Conservation (phyloP, 257 asterid genomes). For the Forsythia viridissima region DNA sequence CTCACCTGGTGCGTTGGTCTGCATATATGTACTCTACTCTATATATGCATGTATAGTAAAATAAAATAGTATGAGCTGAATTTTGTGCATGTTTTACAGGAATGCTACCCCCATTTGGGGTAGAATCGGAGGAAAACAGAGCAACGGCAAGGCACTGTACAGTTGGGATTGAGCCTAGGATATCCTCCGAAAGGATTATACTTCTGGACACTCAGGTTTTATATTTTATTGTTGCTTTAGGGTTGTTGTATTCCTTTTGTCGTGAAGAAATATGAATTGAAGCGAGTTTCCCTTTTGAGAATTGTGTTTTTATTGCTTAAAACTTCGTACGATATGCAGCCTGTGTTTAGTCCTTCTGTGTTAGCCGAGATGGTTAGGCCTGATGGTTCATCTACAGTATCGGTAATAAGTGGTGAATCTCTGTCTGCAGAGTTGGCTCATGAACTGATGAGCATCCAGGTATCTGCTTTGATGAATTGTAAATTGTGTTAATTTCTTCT, state of each 20-base stretch:
- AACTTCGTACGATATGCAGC: constrained; percentile 49
- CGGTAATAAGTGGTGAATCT: constrained; percentile 75
- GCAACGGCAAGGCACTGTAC: constrained; percentile 86
- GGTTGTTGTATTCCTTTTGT: constrained; percentile 2
- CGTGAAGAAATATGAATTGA: constrained; percentile 5
- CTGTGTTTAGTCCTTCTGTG: constrained; percentile 88
- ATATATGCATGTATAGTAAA: background rate
- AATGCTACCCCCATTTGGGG: constrained; percentile 84
- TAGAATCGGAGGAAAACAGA: constrained; percentile 82
- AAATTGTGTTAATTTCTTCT: background rate
- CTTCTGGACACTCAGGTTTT: constrained; percentile 94
- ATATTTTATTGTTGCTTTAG: constrained; percentile 2
- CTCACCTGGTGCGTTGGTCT: constrained; percentile 58
- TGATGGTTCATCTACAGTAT: constrained; percentile 80
- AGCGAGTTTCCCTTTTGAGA: background rate
- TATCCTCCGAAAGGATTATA: constrained; percentile 83
- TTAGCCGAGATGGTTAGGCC: constrained; percentile 93
- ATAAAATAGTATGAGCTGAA: background rate
- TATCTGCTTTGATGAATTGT: constrained; percentile 33
- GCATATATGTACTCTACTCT: background rate
- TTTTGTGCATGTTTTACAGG: constrained; percentile 40
- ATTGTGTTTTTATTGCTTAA: background rate
- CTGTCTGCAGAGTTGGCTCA: constrained; percentile 91
- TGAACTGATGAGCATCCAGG: constrained; percentile 95
- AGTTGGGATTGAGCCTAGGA: constrained; percentile 84